These are phyloP conservation scores for Oryza longistaminata DNA, from an alignment of 176 grass and related monocot species.

Conservation along the genomic window DNA sequence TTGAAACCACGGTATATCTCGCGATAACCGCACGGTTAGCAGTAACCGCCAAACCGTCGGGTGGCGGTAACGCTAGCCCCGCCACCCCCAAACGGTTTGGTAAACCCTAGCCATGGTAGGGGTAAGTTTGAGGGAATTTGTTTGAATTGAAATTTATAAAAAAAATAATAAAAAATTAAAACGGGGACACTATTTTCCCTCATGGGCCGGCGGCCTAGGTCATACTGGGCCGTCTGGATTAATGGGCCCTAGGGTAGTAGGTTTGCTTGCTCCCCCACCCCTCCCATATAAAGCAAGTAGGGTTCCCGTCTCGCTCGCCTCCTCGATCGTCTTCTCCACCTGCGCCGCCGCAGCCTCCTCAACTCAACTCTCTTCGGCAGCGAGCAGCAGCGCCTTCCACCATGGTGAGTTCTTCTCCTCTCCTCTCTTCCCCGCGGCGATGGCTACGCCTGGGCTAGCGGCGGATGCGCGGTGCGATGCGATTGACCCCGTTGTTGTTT, in stretches of 20 bases:
- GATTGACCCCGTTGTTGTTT: background rate
- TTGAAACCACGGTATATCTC: too few species aligned
- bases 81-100: too few species aligned
- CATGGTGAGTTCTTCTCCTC: conserved; percentile 17
- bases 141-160: too few species aligned
- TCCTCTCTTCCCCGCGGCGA: background rate
- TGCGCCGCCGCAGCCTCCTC: background rate
- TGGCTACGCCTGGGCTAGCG: background rate
- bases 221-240: background rate
- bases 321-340: background rate
- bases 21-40: too few species aligned
- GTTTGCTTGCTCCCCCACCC: background rate
- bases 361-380: background rate
- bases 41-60: too few species aligned
- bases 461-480: background rate
- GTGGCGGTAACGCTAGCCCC: too few species aligned
- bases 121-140: too few species aligned
- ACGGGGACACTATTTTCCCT: background rate
- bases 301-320: background rate
- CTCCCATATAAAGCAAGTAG: background rate
- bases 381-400: background rate
- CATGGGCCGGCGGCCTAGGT: background rate
- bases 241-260: background rate
- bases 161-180: too few species aligned
- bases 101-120: too few species aligned